These are phyloP conservation scores for Barnettozyma californica DNA, from an alignment of 805 yeast species.

Conservation along the genomic window DNA sequence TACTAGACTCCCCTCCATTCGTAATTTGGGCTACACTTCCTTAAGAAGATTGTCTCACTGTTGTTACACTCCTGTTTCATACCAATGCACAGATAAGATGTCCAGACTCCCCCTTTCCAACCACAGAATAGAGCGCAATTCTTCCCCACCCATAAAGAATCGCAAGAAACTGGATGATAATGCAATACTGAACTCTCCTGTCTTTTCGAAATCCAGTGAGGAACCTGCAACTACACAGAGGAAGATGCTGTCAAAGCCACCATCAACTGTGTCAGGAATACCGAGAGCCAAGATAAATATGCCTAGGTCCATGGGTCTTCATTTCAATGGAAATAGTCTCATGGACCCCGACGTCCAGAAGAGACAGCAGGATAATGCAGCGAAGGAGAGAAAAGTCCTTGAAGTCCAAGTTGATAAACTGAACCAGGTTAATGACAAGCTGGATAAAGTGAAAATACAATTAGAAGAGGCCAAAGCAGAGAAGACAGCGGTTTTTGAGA, in stretches of 20 bases:
- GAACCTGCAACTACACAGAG: background rate
- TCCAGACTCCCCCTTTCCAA: background rate
- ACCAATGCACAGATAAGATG: background rate
- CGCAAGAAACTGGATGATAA: background rate
- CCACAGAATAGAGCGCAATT: background rate
- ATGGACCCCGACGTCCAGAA: slow-evolving; percentile 8
- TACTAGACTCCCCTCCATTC: too few relatives aligned
- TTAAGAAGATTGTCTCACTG: background rate
- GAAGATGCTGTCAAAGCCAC: background rate
- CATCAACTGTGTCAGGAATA: background rate
- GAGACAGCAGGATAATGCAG: slow-evolving; percentile 11
- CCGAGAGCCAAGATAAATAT: background rate
- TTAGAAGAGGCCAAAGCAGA: slow-evolving; percentile 5
- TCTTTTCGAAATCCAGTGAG: background rate
- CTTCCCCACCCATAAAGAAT: background rate
- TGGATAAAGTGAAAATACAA: slow-evolving; percentile 4
- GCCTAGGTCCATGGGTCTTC: background rate
- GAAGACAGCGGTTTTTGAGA: slow-evolving; percentile 2
- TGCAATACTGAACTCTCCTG: background rate
- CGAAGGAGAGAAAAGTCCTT: slow-evolving; percentile 8
- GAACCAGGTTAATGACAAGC: slow-evolving; percentile 8
- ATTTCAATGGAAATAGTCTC: background rate
- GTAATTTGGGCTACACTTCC: too few relatives aligned
- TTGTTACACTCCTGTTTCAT: background rate
- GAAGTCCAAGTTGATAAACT: slow-evolving; percentile 12